Base-by-base conservation (phyloP, 139 green algal genomes). In the Dunaliella sp. region DNA sequence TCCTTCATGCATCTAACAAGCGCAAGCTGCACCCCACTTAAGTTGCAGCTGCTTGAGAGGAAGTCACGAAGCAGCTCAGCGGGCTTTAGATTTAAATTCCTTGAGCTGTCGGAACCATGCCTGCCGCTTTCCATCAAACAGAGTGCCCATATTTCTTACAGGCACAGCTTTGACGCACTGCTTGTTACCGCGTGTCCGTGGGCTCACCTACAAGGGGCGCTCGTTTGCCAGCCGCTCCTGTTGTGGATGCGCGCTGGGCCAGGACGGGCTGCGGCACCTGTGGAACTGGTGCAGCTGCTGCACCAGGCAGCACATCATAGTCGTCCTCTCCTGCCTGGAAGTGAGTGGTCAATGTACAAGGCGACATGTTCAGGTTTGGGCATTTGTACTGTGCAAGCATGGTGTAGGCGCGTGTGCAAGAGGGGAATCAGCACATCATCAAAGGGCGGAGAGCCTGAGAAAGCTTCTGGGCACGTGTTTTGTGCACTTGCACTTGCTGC, bases 251-350 rank as follows among this genome's bases (percentile, higher is more conserved):
- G 16, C 7, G 48, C 48, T 26, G 7, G 16, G 48, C 48, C 7
- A 16, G 48, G 7, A 16, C 16, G 48, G 7, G 16, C 48, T 65
- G 48, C 48, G 7, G 48, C 48, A 16, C n/a, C 75, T 80, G n/a
- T 32, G 32, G 36, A 57, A 16, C 35, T 73, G 16, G 1, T 72
- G 37, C 1, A 30, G n/a, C 7, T 75, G 38, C 0, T 83, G 34
- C 3, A 1, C 24, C 38, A 35, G 75, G 28, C 36, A 91, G 65
- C 28, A 91, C 88, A 31, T 91, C 88, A 73, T 91, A 91, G 74
- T 91, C 88, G 16, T 91, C 88, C 35, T 91, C 88, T 1, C 81
- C 82, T 24, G 88, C 83, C 25, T 86, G 77, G 32, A 82, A 82
- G 77, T 24, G 3, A 57, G 33, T 82, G 31, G 34, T 25, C 30